Evolutionary conservation across 2,329 filamentous ascomycete genomes (phyloP).

Genomic region (Claviceps cyperi): DNA sequence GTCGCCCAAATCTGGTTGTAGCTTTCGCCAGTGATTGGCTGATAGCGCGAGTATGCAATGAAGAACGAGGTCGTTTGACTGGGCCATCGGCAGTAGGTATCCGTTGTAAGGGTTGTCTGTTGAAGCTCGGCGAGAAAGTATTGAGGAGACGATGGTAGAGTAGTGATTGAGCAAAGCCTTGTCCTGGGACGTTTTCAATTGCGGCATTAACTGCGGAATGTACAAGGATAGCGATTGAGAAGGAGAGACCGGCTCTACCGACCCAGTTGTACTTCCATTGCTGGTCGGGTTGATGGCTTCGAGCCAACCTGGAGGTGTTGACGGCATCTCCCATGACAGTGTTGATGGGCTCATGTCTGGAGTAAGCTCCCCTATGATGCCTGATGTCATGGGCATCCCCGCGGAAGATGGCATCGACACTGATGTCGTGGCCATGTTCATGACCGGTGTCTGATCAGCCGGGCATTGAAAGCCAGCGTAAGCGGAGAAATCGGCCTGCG

Average conservation of each 20-base stretch:
- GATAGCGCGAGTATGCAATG: slow-evolving; percentile 20
- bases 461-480: slow-evolving; percentile 4
- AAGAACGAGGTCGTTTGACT: slow-evolving; percentile 18
- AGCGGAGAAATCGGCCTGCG: background rate
- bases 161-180: slow-evolving; percentile 21
- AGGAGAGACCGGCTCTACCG: slow-evolving; percentile 7
- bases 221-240: slow-evolving; percentile 14
- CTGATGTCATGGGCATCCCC: slow-evolving; percentile 2
- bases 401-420: slow-evolving; percentile 4
- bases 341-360: slow-evolving; percentile 10
- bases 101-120: slow-evolving; percentile 17
- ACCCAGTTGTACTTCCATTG: slow-evolving; percentile 12
- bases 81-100: slow-evolving; percentile 19
- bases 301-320: slow-evolving; percentile 11
- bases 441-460: slow-evolving; percentile 1
- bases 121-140: slow-evolving; percentile 17
- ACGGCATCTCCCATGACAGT: slow-evolving; percentile 11
- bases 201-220: slow-evolving; percentile 16
- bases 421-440: slow-evolving; percentile 4
- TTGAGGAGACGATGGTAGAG: slow-evolving; percentile 18
- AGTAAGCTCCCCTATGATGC: slow-evolving; percentile 6
- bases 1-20: slow-evolving; percentile 17
- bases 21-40: slow-evolving; percentile 21
- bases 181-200: slow-evolving; percentile 16
- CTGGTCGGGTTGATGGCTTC: slow-evolving; percentile 13